Evolutionary conservation across 805 yeast genomes (phyloP).

Genomic region (Wickerhamomyces strasburgensis): DNA sequence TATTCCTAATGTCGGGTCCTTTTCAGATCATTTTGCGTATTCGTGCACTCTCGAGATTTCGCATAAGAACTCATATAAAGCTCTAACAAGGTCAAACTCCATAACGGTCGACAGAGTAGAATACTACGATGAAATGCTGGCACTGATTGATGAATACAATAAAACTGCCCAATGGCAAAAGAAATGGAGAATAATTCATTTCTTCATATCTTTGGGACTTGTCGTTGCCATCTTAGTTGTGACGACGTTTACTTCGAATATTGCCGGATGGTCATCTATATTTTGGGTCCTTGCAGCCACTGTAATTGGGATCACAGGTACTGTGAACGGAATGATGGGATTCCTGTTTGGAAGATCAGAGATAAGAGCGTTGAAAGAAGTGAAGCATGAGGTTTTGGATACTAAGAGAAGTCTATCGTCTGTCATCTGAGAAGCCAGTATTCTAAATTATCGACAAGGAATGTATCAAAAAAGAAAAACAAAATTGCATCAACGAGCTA

Average conservation of each 20-base stretch:
- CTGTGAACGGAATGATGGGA: slow-evolving; percentile 73
- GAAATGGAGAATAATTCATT: slow-evolving; percentile 61
- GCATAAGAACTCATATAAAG: slow-evolving; percentile 7
- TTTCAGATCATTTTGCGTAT: slow-evolving; percentile 92
- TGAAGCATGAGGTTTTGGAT: slow-evolving; percentile 59
- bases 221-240: slow-evolving; percentile 51
- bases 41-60: slow-evolving; percentile 36
- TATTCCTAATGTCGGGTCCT: slow-evolving; percentile 65
- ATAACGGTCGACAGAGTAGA: slow-evolving; percentile 2
- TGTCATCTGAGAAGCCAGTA: neutral
- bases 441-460: neutral
- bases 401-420: slow-evolving; percentile 5
- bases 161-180: slow-evolving; percentile 56
- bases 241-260: slow-evolving; percentile 52
- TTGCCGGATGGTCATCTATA: slow-evolving; percentile 60
- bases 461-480: neutral
- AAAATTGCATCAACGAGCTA: no score
- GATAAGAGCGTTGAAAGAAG: slow-evolving; percentile 69
- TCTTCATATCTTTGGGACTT: slow-evolving; percentile 47
- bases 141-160: slow-evolving; percentile 41
- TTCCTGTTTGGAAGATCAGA: slow-evolving; percentile 79
- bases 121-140: slow-evolving; percentile 46
- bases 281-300: slow-evolving; percentile 55
- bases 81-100: slow-evolving; percentile 5
- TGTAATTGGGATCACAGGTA: slow-evolving; percentile 58